Evolutionary conservation across 2,329 filamentous ascomycete genomes (phyloP), one percentile per base, ranked within the genome.

Genomic region (Fusarium sp.): DNA sequence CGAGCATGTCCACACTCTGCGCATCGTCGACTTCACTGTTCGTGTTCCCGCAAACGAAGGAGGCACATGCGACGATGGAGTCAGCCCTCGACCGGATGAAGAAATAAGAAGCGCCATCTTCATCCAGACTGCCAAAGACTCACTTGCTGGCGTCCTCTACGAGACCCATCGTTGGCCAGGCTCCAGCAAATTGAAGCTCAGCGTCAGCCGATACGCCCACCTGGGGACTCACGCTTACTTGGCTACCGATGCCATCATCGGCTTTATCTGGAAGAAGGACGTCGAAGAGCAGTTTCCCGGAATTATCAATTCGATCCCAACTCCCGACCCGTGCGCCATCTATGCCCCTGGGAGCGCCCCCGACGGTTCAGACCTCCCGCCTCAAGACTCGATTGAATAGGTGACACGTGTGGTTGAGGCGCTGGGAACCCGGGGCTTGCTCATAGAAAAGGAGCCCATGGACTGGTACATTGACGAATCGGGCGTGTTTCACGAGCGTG

Each of bases 391-490:
- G 31, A 61, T 63, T 36, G 72, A 67, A 27, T 74, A 67, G 72
- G 72, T 58, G 51, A 64, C 66, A 49, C 51, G 59, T 31, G 46
- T 74, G 49, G 50, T 72, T 54, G 58, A 65, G 42, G 44, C 33
- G 18, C 56, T 74, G 57, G 61, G 62, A 42, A 62, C 40, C 14
- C 49, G 29, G 40, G 38, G 46, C 3, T 34, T 73, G 7, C 38
- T 74, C 58, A 64, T 72, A 13, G 70, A 72, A 16, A 54, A 69
- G 11, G 67, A 67, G 13, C 68, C 72, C 1, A 23, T 49, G 3
- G 72, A 72, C 25, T 74, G 72, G 72, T 72, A 73, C 56, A 62
- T 74, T 27, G 72, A 73, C 6, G 68, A 70, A 4, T 58, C 44
- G 5, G 72, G 72, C 6, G 59, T 59, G 42, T 74, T 74, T 50